Evolutionary conservation across 768 basidiomycete species (phyloP), one percentile per base, ranked within the genome.

Genomic region (Podaxis pistillaris): DNA sequence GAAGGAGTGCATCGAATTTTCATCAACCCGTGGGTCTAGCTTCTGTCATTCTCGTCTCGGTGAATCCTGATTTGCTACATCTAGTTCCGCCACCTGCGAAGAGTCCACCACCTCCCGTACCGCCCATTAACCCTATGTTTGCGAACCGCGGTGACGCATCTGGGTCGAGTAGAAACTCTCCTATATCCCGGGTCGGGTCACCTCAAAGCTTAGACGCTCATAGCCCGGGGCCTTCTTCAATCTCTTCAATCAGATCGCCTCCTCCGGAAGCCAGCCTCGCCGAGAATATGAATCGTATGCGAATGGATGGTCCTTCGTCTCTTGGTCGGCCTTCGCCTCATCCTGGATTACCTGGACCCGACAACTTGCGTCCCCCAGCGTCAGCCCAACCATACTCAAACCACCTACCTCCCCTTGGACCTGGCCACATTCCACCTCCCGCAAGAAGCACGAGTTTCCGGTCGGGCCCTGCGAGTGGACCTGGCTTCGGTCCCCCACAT

Each of bases 1-100:
- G 71, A 81, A 78, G 50, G 94, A 94, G 36, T 96, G 93, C 69
- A 91, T 94, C 63, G 88, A 89, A 41, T 93, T 94, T 72, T 90
- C 93, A 33, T 77, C 81, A 28, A 81, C 82, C 37, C 72, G 94
- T 96, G 70, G 73, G 93, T 79, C n/a, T 56, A 19, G 30, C 65
- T 51, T 26, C 33, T 40, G 40, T 24, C 24, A 66, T 38, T 1
- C n/a, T 19, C 22, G 28, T 8, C 38, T 52, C 8, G 28, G 17
- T 51, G 59, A 46, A 26, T 15, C 37, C 53, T 57, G 44, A 44
- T 17, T 60, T 51, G 33, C 11, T 47, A 13, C 62, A 15, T 41
- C 13, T 61, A 88, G 87, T 87, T 55, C 79, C 85, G 37, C 83
- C 83, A 33, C 77, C 79, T 19, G 79, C 84, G 13, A 89, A 87